Conservation (phyloP, 2,329 filamentous ascomycete genomes). For the Thermoascus crustaceus region DNA sequence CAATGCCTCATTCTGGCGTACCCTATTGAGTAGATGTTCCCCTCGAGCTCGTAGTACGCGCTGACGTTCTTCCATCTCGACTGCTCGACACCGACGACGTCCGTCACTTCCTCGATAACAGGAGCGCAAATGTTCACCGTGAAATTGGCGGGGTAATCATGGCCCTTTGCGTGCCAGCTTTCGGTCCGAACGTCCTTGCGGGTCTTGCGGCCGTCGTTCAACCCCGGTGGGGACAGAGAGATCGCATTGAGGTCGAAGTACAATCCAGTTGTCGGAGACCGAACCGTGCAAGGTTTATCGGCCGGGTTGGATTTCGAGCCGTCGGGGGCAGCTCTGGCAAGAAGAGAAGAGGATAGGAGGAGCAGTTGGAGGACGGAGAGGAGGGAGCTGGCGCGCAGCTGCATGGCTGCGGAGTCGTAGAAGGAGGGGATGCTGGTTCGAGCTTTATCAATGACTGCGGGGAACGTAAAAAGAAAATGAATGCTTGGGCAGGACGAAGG, state of each 20-base stretch:
- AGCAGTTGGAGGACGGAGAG: slow-evolving; percentile 23
- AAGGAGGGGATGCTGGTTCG: no score
- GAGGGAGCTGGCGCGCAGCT: slow-evolving; percentile 21
- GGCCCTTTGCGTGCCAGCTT: slow-evolving; percentile 42
- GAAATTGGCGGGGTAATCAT: slow-evolving; percentile 45
- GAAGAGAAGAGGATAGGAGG: slow-evolving; percentile 23
- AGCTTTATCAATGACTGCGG: no score
- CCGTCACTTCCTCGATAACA: slow-evolving; percentile 38
- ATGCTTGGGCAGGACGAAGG: neutral
- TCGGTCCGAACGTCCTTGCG: slow-evolving; percentile 31
- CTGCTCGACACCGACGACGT: slow-evolving; percentile 39
- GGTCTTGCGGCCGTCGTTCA: slow-evolving; percentile 33
- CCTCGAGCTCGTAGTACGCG: slow-evolving; percentile 39
- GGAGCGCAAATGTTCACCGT: slow-evolving; percentile 45
- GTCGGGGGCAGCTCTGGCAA: slow-evolving; percentile 27
- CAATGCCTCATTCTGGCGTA: slow-evolving; percentile 17
- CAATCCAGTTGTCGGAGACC: slow-evolving; percentile 51
- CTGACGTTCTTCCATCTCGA: slow-evolving; percentile 39
- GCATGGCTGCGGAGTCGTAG: slow-evolving; percentile 30
- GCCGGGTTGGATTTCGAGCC: slow-evolving; percentile 34
- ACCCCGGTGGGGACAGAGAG: slow-evolving; percentile 41
- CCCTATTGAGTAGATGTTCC: slow-evolving; percentile 41
- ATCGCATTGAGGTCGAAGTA: slow-evolving; percentile 58
- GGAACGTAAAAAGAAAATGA: no score
- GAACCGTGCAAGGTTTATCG: slow-evolving; percentile 53